A percentile compares a stretch with the other conserved stretches of the same genome.
These are phyloP conservation scores for Babesia ovata DNA, from an alignment of 169 alveolate species.

Conservation along the genomic window DNA sequence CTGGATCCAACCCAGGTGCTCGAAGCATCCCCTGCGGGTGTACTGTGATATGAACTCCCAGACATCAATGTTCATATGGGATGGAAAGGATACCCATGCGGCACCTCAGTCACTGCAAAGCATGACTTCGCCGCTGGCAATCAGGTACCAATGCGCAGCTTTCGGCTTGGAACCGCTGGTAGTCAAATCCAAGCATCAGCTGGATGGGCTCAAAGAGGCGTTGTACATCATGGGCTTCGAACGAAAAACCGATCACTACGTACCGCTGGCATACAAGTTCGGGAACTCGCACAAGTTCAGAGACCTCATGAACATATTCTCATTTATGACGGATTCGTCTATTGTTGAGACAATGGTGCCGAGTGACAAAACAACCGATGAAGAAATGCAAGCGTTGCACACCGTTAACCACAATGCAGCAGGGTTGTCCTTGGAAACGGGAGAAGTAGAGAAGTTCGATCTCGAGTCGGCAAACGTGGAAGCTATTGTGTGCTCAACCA, in stretches of 20 bases:
- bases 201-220: constrained; percentile 78
- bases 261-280: constrained; percentile 87
- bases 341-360: constrained; percentile 14
- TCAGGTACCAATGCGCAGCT: constrained; percentile 83
- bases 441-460: constrained; percentile 80
- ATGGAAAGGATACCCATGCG: constrained; percentile 27
- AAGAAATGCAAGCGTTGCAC: not conserved
- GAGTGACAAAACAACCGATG: not conserved
- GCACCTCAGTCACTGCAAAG: constrained; percentile 57
- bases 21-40: constrained; percentile 84
- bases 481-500: constrained; percentile 87
- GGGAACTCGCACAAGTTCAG: constrained; percentile 82
- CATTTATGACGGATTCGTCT: constrained; percentile 46
- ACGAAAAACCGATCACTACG: constrained; percentile 75
- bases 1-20: constrained; percentile 88
- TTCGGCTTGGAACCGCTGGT: constrained; percentile 87
- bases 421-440: constrained; percentile 81
- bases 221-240: constrained; percentile 81
- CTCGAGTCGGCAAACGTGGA: constrained; percentile 81
- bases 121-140: constrained; percentile 77
- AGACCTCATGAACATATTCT: constrained; percentile 74
- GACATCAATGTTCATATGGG: constrained; percentile 58
- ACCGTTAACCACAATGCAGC: constrained; percentile 74
- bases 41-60: constrained; percentile 85
- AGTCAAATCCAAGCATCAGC: constrained; percentile 76